These are phyloP conservation scores for Nemania sp. DNA, from an alignment of 2,329 filamentous ascomycete species.

Conservation along the genomic window DNA sequence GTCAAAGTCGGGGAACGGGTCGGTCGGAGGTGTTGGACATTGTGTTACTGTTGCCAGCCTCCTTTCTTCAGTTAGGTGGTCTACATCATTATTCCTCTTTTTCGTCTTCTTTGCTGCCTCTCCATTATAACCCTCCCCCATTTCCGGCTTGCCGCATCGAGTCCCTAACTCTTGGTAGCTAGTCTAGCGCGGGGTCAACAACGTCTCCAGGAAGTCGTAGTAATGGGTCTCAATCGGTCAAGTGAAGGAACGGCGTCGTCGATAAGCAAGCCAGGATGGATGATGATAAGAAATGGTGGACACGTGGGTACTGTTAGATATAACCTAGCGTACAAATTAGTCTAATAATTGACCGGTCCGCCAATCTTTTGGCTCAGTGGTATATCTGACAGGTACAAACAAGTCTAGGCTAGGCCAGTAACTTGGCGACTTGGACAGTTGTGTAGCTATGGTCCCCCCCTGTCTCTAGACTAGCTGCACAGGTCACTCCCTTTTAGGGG, in stretches of 20 bases:
- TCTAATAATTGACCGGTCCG: no score
- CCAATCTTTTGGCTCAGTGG: no score
- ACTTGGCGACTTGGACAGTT: no score
- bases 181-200: background rate
- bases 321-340: no score
- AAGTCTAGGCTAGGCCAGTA: no score
- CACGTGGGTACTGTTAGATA: slow-evolving; percentile 26
- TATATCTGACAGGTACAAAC: no score
- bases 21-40: slow-evolving; percentile 38
- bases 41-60: slow-evolving; percentile 29
- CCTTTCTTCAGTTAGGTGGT: slow-evolving; percentile 7
- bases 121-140: background rate
- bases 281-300: slow-evolving; percentile 15
- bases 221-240: background rate
- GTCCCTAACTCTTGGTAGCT: slow-evolving; percentile 1
- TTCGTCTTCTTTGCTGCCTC: slow-evolving; percentile 5
- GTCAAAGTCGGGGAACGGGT: slow-evolving; percentile 38
- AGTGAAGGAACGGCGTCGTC: slow-evolving; percentile 10
- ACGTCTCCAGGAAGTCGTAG: background rate
- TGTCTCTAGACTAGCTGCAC: no score
- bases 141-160: slow-evolving; percentile 10
- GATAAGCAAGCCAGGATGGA: slow-evolving; percentile 3
- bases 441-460: no score
- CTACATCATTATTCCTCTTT: slow-evolving; percentile 14
- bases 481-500: background rate